phyloP scores from a whole-genome alignment of 495 filamentous ascomycete species.

The Aspergillus nanangensis region DNA sequence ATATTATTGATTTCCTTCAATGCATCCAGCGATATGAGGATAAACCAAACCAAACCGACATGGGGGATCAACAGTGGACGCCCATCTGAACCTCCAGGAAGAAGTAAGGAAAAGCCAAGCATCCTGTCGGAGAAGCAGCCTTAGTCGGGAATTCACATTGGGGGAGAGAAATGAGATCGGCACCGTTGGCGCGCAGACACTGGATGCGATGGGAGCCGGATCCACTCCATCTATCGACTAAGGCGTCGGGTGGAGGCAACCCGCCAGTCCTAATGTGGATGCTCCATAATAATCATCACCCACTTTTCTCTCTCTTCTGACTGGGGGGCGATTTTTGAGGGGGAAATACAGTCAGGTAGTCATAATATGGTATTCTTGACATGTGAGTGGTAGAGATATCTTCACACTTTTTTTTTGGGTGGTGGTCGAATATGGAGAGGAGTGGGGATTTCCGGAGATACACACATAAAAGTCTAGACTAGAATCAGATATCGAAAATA shows the following conservation, averaged over 20 bases:
- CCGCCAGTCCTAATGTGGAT: not conserved
- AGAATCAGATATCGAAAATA: not conserved
- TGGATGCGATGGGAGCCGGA: slow-evolving; percentile 3
- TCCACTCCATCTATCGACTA: slow-evolving; percentile 8
- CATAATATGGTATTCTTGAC: not conserved
- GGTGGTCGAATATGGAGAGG: too few relatives aligned
- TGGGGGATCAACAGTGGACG: not conserved
- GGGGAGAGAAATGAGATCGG: slow-evolving; percentile 6
- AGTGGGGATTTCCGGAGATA: too few relatives aligned
- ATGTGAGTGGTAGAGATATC: not conserved
- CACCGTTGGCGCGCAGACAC: slow-evolving; percentile 8
- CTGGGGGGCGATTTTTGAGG: too few relatives aligned
- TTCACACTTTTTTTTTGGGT: too few relatives aligned
- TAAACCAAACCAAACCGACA: too few relatives aligned
- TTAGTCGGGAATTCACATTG: not conserved
- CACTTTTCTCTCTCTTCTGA: too few relatives aligned
- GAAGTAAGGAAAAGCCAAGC: not conserved
- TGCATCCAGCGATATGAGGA: not conserved
- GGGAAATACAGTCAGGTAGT: too few relatives aligned
- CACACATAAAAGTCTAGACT: too few relatives aligned
- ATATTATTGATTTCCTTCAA: too few relatives aligned
- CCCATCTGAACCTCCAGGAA: not conserved
- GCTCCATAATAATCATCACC: slow-evolving; percentile 5
- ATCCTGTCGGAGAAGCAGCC: slow-evolving; percentile 3
- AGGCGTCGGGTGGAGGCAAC: not conserved